Conservation (phyloP, 1,284 basidiomycete species). For the Vanrija sp. region DNA sequence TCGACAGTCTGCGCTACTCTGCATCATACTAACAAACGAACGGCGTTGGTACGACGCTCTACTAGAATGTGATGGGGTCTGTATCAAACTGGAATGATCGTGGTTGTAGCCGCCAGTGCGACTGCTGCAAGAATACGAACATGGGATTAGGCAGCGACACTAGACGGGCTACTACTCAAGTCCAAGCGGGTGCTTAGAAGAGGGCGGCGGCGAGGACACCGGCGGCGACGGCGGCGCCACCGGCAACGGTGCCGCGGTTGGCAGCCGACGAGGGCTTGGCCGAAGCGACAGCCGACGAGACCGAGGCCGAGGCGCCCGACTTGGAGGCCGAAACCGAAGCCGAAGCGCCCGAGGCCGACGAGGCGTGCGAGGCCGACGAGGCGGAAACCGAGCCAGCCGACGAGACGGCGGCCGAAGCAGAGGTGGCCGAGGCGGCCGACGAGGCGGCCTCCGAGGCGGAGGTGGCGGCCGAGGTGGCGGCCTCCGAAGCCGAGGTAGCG, state of each 20-base stretch:
- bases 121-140: too few species aligned
- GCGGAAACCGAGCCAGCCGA: neutral
- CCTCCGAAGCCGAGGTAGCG: neutral
- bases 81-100: too few species aligned
- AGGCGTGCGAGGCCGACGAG: neutral
- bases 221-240: neutral
- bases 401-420: neutral
- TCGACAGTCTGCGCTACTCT: too few species aligned
- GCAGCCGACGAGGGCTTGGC: neutral
- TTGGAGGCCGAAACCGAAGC: too few species aligned
- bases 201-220: neutral
- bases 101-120: too few species aligned
- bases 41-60: too few species aligned
- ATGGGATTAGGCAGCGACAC: too few species aligned
- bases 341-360: neutral
- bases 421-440: neutral
- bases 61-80: too few species aligned
- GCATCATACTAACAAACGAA: too few species aligned
- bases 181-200: neutral
- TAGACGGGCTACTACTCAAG: too few species aligned
- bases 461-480: neutral
- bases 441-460: neutral
- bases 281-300: too few species aligned
- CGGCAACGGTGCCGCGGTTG: neutral
- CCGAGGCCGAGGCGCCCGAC: neutral